A percentile compares a stretch with the other conserved stretches of the same genome.
Conservation (phyloP, 176 grass and related monocot species). For the Phragmites australis region DNA sequence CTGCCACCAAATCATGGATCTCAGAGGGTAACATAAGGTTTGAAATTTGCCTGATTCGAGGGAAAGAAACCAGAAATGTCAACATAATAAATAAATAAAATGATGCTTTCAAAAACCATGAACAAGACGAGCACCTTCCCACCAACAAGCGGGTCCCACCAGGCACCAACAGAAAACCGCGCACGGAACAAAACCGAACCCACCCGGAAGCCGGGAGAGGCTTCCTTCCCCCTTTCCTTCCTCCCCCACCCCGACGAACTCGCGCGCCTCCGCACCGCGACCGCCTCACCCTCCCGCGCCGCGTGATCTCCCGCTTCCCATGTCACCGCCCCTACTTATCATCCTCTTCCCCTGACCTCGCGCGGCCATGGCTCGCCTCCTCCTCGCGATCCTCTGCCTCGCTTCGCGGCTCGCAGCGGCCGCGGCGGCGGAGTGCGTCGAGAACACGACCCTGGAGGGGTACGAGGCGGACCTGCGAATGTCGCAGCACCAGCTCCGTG, state of each 20-base stretch:
- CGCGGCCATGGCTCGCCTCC: not conserved
- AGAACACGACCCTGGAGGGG: constrained; percentile 62
- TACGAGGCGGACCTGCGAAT: constrained; percentile 65
- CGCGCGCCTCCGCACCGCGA: constrained; percentile 37
- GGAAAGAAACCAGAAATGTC: not conserved
- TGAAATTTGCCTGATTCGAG: too few species aligned
- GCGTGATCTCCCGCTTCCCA: constrained; percentile 33
- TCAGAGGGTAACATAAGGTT: too few species aligned
- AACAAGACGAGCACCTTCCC: not conserved
- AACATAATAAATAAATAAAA: too few species aligned
- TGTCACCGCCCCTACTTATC: constrained; percentile 18
- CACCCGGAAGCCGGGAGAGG: constrained; percentile 16
- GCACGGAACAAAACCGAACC: constrained; percentile 18
- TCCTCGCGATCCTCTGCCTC: constrained; percentile 35
- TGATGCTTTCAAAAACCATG: not conserved
- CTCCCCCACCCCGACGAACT: constrained; percentile 10
- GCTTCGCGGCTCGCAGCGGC: not conserved
- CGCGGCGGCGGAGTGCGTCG: constrained; percentile 37
- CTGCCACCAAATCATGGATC: too few species aligned
- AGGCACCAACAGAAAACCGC: constrained; percentile 24
- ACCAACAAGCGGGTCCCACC: constrained; percentile 31
- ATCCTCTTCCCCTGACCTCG: not conserved
- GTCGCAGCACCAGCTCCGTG: constrained; percentile 93
- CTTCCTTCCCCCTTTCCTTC: not conserved
- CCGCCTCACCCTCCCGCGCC: constrained; percentile 24